Evolutionary conservation across 2,329 filamentous ascomycete genomes (phyloP).

Genomic region (Herpotrichia juniperi): DNA sequence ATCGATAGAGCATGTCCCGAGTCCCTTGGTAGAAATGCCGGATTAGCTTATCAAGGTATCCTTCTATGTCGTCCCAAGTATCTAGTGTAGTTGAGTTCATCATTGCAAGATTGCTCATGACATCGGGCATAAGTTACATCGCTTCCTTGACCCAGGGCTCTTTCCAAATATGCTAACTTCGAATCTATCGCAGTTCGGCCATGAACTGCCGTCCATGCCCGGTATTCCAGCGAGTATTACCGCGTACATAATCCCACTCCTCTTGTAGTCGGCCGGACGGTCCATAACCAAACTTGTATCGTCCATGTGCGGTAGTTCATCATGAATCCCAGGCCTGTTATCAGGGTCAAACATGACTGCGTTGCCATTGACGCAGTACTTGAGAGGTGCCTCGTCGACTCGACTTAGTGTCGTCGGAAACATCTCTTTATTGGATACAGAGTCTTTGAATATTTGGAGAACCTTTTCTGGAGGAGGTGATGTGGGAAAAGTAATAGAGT

Average conservation of each 20-base stretch:
- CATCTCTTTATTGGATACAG: background rate
- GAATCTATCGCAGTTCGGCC: background rate
- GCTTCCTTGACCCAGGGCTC: constrained; percentile 12
- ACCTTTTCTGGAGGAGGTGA: background rate
- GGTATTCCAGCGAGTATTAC: background rate
- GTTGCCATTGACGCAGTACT: background rate
- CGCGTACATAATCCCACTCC: background rate
- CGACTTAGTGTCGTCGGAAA: background rate
- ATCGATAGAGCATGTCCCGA: constrained; percentile 10
- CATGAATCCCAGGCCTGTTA: background rate
- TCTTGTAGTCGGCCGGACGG: background rate
- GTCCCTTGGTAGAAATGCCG: constrained; percentile 9
- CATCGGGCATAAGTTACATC: constrained; percentile 11
- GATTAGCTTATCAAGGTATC: constrained; percentile 11
- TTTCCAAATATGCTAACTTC: background rate
- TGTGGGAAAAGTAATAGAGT: background rate
- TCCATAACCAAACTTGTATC: background rate
- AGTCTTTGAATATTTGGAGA: background rate
- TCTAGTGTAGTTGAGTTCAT: constrained; percentile 14
- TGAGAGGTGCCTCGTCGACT: background rate
- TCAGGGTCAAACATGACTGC: background rate
- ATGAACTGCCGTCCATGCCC: background rate
- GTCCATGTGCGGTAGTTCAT: background rate
- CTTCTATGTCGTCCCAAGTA: constrained; percentile 14
- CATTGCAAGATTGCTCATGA: constrained; percentile 10